A percentile compares a stretch with the other conserved stretches of the same genome.
Evolutionary conservation across 768 basidiomycete genomes (phyloP).

Genomic region (Wakefieldia striispora): DNA sequence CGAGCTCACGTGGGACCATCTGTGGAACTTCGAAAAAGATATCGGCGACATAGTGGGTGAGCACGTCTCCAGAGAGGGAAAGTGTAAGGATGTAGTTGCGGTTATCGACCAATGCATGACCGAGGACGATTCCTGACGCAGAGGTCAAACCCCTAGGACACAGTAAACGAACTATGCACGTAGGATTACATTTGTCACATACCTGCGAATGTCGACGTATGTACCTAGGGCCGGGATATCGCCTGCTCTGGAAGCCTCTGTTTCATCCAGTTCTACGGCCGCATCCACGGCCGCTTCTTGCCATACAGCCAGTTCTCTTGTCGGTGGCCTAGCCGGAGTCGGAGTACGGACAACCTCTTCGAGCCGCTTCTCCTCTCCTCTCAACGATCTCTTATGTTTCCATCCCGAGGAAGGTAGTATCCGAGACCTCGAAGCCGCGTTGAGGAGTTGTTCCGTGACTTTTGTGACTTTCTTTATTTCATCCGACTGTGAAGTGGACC

Average conservation of each 20-base stretch:
- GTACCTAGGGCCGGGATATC: constrained; percentile 40
- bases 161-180: constrained; percentile 6
- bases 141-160: constrained; percentile 17
- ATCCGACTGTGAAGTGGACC: not conserved
- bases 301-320: constrained; percentile 27
- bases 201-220: constrained; percentile 55
- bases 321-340: constrained; percentile 14
- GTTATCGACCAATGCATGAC: constrained; percentile 31
- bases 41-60: constrained; percentile 49
- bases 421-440: constrained; percentile 29
- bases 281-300: constrained; percentile 18
- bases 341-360: constrained; percentile 18
- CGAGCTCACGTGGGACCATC: constrained; percentile 47
- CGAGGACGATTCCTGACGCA: constrained; percentile 28
- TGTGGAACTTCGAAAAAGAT: constrained; percentile 59
- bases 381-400: constrained; percentile 34
- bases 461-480: constrained; percentile 11
- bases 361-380: constrained; percentile 42
- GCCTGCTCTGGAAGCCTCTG: constrained; percentile 9
- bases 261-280: constrained; percentile 7
- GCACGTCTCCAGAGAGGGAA: constrained; percentile 48
- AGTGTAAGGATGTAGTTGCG: constrained; percentile 30
- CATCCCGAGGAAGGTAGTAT: constrained; percentile 31
- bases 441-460: constrained; percentile 34
- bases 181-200: constrained; percentile 12